Conservation (phyloP, 139 green algal species). For the Microglena sp. region DNA sequence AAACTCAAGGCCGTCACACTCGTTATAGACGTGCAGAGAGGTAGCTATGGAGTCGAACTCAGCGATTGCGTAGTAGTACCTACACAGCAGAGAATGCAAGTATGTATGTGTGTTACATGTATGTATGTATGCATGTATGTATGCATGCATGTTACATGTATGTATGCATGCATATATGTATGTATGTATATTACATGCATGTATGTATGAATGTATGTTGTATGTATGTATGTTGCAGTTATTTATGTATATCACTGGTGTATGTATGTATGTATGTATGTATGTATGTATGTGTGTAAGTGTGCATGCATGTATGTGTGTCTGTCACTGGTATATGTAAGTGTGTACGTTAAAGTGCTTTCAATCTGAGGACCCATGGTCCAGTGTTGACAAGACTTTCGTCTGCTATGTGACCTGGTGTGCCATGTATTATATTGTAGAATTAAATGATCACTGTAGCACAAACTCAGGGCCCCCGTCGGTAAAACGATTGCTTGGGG, state of each 20-base stretch:
- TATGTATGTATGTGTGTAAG: not conserved
- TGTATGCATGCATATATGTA: not conserved
- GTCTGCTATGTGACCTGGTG: too few species aligned
- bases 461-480: too few species aligned
- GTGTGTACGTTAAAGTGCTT: too few species aligned
- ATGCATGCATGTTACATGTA: not conserved
- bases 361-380: too few species aligned
- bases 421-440: too few species aligned
- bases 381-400: too few species aligned
- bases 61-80: slow-evolving; percentile 73
- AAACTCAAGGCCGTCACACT: slow-evolving; percentile 90
- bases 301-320: slow-evolving; percentile 1
- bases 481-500: too few species aligned
- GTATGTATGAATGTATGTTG: not conserved
- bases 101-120: not conserved
- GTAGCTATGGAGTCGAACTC: slow-evolving; percentile 62
- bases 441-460: too few species aligned
- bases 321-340: not conserved
- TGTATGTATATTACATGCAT: too few species aligned
- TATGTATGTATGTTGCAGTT: not conserved
- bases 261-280: not conserved
- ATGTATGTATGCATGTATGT: not conserved
- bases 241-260: not conserved
- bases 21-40: slow-evolving; percentile 64
- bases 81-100: slow-evolving; percentile 2